phyloP scores from a whole-genome alignment of 163 green algal species.

The Trebouxiophyceae sp. region DNA sequence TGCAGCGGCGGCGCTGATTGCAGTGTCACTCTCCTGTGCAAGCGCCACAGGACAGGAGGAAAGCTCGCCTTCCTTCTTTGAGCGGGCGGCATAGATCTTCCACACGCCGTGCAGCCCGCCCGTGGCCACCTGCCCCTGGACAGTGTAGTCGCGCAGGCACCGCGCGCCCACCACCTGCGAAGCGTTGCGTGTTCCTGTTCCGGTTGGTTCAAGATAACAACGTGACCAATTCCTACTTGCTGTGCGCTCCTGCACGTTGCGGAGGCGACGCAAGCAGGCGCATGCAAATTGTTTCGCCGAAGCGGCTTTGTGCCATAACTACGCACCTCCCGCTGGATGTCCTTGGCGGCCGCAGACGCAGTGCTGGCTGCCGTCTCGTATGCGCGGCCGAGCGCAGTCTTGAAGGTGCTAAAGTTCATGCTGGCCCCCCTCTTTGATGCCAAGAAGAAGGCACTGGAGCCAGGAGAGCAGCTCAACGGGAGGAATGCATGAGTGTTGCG shows the following conservation, averaged over 20 bases:
- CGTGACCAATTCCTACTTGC: not conserved
- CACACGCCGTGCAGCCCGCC: constrained; percentile 49
- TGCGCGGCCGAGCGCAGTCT: constrained; percentile 6
- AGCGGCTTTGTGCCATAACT: not conserved
- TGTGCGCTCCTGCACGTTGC: not conserved
- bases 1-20: not conserved
- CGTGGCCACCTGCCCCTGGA: constrained; percentile 37
- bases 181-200: no score
- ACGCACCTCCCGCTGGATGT: not conserved
- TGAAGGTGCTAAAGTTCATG: constrained; percentile 14
- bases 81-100: constrained; percentile 49
- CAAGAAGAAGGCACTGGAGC: no score
- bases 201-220: not conserved
- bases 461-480: no score
- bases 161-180: constrained; percentile 14
- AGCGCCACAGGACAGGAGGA: no score
- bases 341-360: not conserved
- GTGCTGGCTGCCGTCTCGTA: not conserved
- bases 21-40: not conserved
- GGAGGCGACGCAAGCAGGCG: no score
- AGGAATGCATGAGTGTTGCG: no score
- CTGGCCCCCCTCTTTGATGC: no score
- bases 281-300: no score
- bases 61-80: constrained; percentile 41
- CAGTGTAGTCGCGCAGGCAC: constrained; percentile 37